phyloP scores from a whole-genome alignment of 768 basidiomycete genomes.

The Tulasnella sp. region DNA sequence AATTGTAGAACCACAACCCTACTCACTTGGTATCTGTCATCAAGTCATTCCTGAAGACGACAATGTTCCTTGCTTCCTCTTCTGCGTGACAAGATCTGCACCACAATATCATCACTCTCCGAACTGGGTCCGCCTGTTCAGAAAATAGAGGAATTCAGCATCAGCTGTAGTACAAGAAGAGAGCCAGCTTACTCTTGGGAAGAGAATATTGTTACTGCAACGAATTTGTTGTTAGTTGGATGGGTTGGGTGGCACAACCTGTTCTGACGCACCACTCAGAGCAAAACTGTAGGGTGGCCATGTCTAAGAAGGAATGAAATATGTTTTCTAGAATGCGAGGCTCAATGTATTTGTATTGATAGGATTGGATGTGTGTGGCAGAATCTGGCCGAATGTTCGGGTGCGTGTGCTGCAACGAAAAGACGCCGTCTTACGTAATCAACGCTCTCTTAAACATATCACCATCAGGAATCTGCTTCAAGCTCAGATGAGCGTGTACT shows the following conservation, averaged over 20 bases:
- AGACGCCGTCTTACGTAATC: no score
- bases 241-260: background rate
- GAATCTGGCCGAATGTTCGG: no score
- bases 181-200: constrained; percentile 10
- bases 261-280: constrained; percentile 16
- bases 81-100: constrained; percentile 85
- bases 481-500: no score
- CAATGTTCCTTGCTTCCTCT: constrained; percentile 75
- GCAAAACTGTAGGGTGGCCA: constrained; percentile 18
- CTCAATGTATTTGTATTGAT: no score
- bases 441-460: no score
- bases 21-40: constrained; percentile 83
- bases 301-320: background rate
- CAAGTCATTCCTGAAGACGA: constrained; percentile 89
- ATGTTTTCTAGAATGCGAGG: no score
- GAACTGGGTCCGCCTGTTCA: constrained; percentile 70
- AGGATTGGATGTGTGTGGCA: no score
- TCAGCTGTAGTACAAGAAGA: background rate
- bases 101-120: constrained; percentile 78
- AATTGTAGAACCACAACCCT: constrained; percentile 1
- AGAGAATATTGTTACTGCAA: constrained; percentile 19
- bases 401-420: no score
- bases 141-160: background rate
- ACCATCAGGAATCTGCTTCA: no score
- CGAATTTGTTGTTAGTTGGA: background rate